Conservation (phyloP, 768 basidiomycete species). For the Podaxis sp. region DNA sequence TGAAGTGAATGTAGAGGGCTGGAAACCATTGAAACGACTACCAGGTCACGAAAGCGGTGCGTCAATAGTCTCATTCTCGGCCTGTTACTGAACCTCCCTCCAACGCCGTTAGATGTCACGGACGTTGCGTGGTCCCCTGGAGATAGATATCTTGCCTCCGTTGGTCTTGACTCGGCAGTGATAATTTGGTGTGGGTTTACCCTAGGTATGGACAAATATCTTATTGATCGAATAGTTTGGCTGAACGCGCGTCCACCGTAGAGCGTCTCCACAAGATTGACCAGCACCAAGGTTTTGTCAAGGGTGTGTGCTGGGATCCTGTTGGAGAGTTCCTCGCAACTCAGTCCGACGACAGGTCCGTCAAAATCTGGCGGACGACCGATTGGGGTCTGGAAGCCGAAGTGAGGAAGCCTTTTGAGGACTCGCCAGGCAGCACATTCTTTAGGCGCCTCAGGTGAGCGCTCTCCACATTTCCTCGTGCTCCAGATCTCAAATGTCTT, state of each 20-base stretch:
- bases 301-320: constrained; percentile 98
- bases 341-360: constrained; percentile 92
- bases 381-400: constrained; percentile 89
- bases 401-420: constrained; percentile 87
- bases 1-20: constrained; percentile 95
- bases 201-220: constrained; percentile 55
- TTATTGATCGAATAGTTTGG: background rate
- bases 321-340: constrained; percentile 98
- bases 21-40: constrained; percentile 91
- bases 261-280: constrained; percentile 84
- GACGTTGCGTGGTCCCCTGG: constrained; percentile 95
- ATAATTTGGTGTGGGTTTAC: constrained; percentile 94
- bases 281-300: constrained; percentile 93
- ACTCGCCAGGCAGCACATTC: constrained; percentile 93
- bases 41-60: constrained; percentile 94
- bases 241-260: constrained; percentile 28
- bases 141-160: constrained; percentile 90
- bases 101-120: constrained; percentile 69
- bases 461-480: background rate
- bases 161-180: constrained; percentile 88
- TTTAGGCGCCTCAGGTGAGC: constrained; percentile 83
- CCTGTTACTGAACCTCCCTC: constrained; percentile 1
- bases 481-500: background rate
- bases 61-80: constrained; percentile 22
- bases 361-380: constrained; percentile 94